Percentiles rank a stretch among this genome's conserved stretches.
Evolutionary conservation across 1,284 basidiomycete species (phyloP).

Genomic region (Trichosporon coremiiforme): DNA sequence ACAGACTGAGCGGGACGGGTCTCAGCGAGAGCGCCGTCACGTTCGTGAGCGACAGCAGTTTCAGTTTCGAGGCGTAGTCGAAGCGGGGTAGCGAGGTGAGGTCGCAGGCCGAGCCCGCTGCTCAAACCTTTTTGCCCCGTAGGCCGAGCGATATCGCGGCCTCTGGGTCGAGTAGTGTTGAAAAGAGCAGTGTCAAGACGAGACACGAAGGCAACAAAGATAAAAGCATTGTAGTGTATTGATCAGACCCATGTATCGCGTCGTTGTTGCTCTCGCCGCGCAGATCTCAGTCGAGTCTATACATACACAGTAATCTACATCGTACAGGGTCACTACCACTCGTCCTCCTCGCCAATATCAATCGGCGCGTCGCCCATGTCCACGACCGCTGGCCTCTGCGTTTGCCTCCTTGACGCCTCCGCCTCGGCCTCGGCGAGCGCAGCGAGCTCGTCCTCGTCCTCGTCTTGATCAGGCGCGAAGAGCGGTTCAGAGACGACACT

Average conservation of each 20-base stretch:
- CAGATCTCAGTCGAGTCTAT: no score
- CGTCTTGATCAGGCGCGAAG: slow-evolving; percentile 47
- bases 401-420: no score
- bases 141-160: background rate
- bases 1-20: slow-evolving; percentile 41
- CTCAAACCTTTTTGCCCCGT: no score
- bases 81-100: no score
- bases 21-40: slow-evolving; percentile 56
- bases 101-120: no score
- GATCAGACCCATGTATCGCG: background rate
- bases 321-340: no score
- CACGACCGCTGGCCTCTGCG: background rate
- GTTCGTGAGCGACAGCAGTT: slow-evolving; percentile 51
- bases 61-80: slow-evolving; percentile 1
- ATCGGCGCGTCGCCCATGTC: slow-evolving; percentile 25
- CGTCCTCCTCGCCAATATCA: slow-evolving; percentile 37
- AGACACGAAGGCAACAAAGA: no score
- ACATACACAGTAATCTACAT: background rate
- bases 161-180: background rate
- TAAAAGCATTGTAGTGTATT: background rate
- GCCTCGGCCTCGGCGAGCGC: slow-evolving; percentile 59
- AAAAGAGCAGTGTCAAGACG: no score
- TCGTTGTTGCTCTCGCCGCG: no score
- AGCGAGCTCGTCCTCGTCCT: slow-evolving; percentile 61
- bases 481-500: no score